Percentiles rank a stretch among this genome's conserved stretches.
Conservation (phyloP, 2,329 filamentous ascomycete genomes). For the Hypoxylon sp. region DNA sequence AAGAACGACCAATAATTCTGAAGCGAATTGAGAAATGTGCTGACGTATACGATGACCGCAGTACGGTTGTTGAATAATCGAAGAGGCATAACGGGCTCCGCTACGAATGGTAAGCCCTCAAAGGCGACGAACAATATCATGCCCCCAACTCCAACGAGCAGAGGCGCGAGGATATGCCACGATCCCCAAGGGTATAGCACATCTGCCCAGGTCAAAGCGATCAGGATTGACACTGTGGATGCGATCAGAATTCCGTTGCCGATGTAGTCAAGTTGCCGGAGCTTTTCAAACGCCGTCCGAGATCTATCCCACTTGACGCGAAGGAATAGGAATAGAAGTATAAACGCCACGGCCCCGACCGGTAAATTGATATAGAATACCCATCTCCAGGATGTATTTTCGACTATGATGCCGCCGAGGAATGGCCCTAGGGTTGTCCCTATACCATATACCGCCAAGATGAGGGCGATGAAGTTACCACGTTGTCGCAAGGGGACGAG, state of each 20-base stretch:
- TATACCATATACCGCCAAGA: conserved; percentile 44
- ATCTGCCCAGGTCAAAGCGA: conserved; percentile 59
- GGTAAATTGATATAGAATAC: conserved; percentile 54
- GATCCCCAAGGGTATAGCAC: conserved; percentile 57
- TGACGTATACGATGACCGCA: conserved; percentile 50
- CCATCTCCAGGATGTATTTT: conserved; percentile 48
- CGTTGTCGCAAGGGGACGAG: conserved; percentile 64
- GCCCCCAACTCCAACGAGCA: conserved; percentile 59
- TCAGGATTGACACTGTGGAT: conserved; percentile 56
- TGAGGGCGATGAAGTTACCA: conserved; percentile 57
- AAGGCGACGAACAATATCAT: conserved; percentile 56
- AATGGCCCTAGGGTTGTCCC: conserved; percentile 45
- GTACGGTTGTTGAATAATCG: conserved; percentile 62
- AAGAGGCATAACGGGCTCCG: conserved; percentile 59
- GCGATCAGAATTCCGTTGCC: conserved; percentile 58
- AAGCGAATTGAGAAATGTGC: conserved; percentile 58
- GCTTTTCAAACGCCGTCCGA: conserved; percentile 35
- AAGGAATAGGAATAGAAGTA: conserved; percentile 55
- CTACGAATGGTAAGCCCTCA: conserved; percentile 50
- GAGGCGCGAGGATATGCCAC: conserved; percentile 56
- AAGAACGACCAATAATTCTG: conserved; percentile 57
- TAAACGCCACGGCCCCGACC: conserved; percentile 52
- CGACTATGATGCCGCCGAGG: conserved; percentile 45
- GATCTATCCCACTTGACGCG: conserved; percentile 52
- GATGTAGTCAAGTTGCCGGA: conserved; percentile 56